Conservation (phyloP, 2,329 filamentous ascomycete species). For the Xylariales sp. region DNA sequence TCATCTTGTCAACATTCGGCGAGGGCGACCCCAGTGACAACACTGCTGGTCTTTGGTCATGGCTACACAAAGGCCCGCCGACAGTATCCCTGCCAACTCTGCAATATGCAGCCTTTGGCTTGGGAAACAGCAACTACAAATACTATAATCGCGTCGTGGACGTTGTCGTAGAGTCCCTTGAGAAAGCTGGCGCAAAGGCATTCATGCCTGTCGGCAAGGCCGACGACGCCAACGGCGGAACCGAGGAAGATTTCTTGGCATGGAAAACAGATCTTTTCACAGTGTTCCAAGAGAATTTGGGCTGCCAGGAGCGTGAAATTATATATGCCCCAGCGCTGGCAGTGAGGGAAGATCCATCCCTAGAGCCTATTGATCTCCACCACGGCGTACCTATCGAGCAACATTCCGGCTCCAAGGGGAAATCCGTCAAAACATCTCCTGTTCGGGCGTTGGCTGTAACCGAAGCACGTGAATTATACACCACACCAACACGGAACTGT, state of each 20-base stretch:
- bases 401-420: not conserved
- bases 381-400: constrained; percentile 1
- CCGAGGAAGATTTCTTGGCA: constrained; percentile 4
- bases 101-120: constrained; percentile 7
- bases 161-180: not conserved
- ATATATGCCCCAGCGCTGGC: not conserved
- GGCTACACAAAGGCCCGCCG: constrained; percentile 5
- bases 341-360: constrained; percentile 14
- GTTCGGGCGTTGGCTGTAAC: constrained; percentile 1
- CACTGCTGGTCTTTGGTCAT: constrained; percentile 1
- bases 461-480: constrained; percentile 16
- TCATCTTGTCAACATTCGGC: constrained; percentile 14
- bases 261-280: constrained; percentile 8
- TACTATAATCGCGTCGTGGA: constrained; percentile 11
- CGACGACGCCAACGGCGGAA: constrained; percentile 10
- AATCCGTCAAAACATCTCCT: not conserved
- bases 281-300: not conserved
- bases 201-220: constrained; percentile 8
- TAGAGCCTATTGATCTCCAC: constrained; percentile 10
- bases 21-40: constrained; percentile 14
- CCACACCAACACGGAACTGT: not conserved
- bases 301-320: constrained; percentile 6
- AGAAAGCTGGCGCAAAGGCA: constrained; percentile 8
- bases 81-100: not conserved
- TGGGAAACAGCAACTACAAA: constrained; percentile 17